Evolutionary conservation across 352 stramenopile genomes (phyloP), one percentile per base, ranked within the genome.

Genomic region (Phytophthora multivora): DNA sequence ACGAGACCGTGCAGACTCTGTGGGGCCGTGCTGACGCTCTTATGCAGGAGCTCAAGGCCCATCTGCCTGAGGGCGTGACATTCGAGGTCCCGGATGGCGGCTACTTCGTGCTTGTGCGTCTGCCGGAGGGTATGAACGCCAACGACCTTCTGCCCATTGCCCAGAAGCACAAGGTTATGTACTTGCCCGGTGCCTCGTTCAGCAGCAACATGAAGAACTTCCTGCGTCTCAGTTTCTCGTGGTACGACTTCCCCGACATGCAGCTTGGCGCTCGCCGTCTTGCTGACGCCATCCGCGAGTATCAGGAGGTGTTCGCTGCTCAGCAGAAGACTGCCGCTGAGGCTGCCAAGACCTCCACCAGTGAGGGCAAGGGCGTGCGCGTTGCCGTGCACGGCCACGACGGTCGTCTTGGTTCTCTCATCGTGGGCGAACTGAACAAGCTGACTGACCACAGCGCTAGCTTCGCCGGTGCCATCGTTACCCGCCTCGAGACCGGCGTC

Each of bases 41-140:
- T 48, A 92, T 94, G 83, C 73, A 69, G 50, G 83, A 90, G 60
- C 71, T 94, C 19, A 89, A 88, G 71, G 70, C 69, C 31, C 73
- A 73, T 36, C 41, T 93, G 46, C 81, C 81, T 3, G 71, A 79
- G 13, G 73, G 74, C 28, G 59, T 68, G 46, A 91, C 83, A 2
- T 95, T 96, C 58, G 84, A 93, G 54, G 69, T 87, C 16, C 86
- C 86, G 1, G 74, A 93, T 55, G 89, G 89, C 15, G 89, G 89
- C 38, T 97, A 96, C 84, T 97, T 97, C 59, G 79, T 97, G 52
- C 80, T 94, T 12, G 86, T 97, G 67, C 79, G 80, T 54, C 69
- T 97, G 49, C 82, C 82, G 0, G 77, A 90, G 31, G 72, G 84
- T 63, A 83, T 93, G 69, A 83, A 93, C 67, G 81, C 86, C 15